Percentiles rank a stretch among this genome's conserved stretches.
Conservation (phyloP, 768 basidiomycete species). For the Podaxis rugospora region DNA sequence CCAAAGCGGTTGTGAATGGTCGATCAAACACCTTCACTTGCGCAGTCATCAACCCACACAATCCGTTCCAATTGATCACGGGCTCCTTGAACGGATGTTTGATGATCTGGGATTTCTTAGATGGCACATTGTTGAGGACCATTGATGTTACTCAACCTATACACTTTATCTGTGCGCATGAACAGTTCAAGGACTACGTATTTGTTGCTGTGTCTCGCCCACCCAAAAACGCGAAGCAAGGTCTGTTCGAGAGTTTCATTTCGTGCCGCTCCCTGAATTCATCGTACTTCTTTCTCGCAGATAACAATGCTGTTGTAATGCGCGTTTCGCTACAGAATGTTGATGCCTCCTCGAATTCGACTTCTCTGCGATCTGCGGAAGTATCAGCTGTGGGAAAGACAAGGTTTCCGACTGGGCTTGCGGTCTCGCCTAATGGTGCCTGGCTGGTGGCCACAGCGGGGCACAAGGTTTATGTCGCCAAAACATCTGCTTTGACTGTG, state of each 20-base stretch:
- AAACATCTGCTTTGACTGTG: conserved; percentile 47
- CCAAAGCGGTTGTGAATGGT: conserved; percentile 27
- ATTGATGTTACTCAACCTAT: conserved; percentile 69
- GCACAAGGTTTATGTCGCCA: conserved; percentile 73
- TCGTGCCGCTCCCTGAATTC: background rate
- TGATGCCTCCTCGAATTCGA: conserved; percentile 21
- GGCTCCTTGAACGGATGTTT: conserved; percentile 80
- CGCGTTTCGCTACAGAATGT: conserved; percentile 54
- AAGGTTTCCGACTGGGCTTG: conserved; percentile 55
- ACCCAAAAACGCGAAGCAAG: conserved; percentile 34
- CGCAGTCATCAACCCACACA: conserved; percentile 75
- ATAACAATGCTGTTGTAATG: conserved; percentile 55
- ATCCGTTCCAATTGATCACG: conserved; percentile 86
- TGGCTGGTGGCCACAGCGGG: conserved; percentile 76
- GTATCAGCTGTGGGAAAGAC: conserved; percentile 63
- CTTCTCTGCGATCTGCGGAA: conserved; percentile 45
- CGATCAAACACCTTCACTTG: conserved; percentile 61
- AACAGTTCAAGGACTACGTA: conserved; percentile 59
- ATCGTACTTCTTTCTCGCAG: conserved; percentile 23
- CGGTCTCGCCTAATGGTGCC: conserved; percentile 69
- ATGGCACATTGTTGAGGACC: conserved; percentile 73
- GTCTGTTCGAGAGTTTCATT: conserved; percentile 23
- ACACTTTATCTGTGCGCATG: conserved; percentile 66
- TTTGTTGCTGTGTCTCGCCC: conserved; percentile 63
- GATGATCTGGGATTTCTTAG: conserved; percentile 92